Evolutionary conservation across 2,329 filamentous ascomycete genomes (phyloP), one percentile per base, ranked within the genome.

Genomic region (Botrytis elliptica): DNA sequence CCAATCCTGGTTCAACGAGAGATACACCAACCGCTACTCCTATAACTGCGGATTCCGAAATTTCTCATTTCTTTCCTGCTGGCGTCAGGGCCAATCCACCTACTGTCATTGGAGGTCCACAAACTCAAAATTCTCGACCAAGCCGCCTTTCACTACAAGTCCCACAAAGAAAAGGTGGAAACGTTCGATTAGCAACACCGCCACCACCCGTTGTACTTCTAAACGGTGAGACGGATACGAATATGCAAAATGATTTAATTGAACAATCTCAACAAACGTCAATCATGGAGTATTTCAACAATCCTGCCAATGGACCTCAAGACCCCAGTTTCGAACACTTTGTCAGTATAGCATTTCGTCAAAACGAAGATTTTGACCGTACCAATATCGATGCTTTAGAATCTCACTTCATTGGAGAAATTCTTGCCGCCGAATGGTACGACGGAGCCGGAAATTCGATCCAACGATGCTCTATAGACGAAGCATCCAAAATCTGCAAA

Each of bases 171-270:
- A 83, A 86, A 29, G 85, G 89, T 1, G 89, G 89, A 0, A 85
- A 87, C 4, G 88, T 92, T 0, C 85, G 89, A 73, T 83, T 92
- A 22, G 89, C 90, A 38, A 92, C 90, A 14, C 85, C 85, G 12
- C 82, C 87, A 69, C 72, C 76, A 25, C 71, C 71, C n/a, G 74
- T 79, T 0, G 85, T 86, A 16, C 83, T 88, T 12, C 84, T 89
- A 36, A 89, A 88, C 67, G 87, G 87, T 16, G 71, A 78, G 69
- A 74, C 73, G 33, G 70, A 76, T 29, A 65, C 77, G 18, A 69
- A 75, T n/a, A 74, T 66, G 84, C 86, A 77, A 75, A 78, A 75
- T 71, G 77, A 60, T 46, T 72, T 71, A 77, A 76, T 71, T 74
- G 71, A 57, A 36, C 74, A 76, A 72, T 57, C 71, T 70, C 78